These are phyloP conservation scores for Lepiota brunneoincarnata DNA, from an alignment of 768 basidiomycete species.

Conservation along the genomic window DNA sequence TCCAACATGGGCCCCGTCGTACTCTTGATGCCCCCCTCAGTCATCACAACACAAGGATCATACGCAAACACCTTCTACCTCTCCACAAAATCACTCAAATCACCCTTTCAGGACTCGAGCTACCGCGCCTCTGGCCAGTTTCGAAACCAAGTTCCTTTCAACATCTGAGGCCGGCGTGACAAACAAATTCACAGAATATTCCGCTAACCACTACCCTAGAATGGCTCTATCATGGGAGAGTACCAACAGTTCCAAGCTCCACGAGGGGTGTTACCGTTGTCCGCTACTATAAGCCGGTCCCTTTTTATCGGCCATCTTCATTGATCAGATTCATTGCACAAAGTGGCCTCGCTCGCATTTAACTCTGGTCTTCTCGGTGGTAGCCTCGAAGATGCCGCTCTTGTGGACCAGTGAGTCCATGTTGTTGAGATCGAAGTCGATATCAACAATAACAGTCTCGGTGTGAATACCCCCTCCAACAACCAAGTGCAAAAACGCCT, in stretches of 20 bases:
- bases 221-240: constrained; percentile 85
- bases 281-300: constrained; percentile 72
- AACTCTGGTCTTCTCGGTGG: constrained; percentile 77
- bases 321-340: constrained; percentile 24
- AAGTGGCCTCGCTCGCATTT: constrained; percentile 78
- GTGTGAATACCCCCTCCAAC: constrained; percentile 61
- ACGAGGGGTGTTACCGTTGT: constrained; percentile 81
- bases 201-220: constrained; percentile 72
- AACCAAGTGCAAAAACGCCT: constrained; percentile 59
- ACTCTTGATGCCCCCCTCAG: constrained; percentile 12
- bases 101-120: constrained; percentile 42
- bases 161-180: constrained; percentile 58
- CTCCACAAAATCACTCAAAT: background rate
- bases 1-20: constrained; percentile 16
- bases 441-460: constrained; percentile 24
- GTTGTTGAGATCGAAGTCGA: constrained; percentile 69
- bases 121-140: constrained; percentile 55
- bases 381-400: constrained; percentile 61
- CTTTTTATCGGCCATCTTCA: constrained; percentile 27
- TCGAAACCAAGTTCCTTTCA: constrained; percentile 52
- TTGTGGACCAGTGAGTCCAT: constrained; percentile 84
- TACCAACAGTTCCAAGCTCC: constrained; percentile 72
- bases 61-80: constrained; percentile 4
- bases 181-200: constrained; percentile 71
- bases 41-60: constrained; percentile 17